These are phyloP conservation scores for Fomes fomentarius DNA, from an alignment of 1,284 basidiomycete species.

Conservation along the genomic window DNA sequence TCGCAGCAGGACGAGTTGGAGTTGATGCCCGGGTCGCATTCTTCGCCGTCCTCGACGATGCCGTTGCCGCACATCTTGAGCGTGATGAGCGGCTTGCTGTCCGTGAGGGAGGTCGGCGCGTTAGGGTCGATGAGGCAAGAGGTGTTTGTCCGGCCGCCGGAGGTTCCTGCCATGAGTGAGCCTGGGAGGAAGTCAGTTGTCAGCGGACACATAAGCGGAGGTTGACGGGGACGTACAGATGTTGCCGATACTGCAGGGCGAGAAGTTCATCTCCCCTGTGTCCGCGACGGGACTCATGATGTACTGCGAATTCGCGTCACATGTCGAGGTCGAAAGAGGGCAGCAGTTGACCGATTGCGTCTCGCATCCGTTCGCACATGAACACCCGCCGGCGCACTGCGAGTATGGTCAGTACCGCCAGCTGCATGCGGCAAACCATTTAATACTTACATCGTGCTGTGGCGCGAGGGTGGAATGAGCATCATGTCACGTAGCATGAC, in stretches of 20 bases:
- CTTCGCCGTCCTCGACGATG: slow-evolving; percentile 77
- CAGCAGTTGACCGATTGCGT: slow-evolving; percentile 58
- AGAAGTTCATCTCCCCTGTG: slow-evolving; percentile 69
- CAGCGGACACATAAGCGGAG: no score
- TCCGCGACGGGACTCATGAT: slow-evolving; percentile 86
- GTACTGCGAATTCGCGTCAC: slow-evolving; percentile 69
- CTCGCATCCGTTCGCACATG: slow-evolving; percentile 36
- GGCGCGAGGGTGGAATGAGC: no score
- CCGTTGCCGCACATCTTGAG: slow-evolving; percentile 82
- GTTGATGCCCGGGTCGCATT: slow-evolving; percentile 84
- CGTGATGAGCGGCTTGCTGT: slow-evolving; percentile 49
- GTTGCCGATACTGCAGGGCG: slow-evolving; percentile 84
- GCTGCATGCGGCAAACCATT: no score
- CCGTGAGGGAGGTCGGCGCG: slow-evolving; percentile 46
- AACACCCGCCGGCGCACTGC: slow-evolving; percentile 74
- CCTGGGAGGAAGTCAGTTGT: slow-evolving; percentile 47
- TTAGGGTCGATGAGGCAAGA: slow-evolving; percentile 67
- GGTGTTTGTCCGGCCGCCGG: slow-evolving; percentile 50
- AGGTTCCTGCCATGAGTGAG: slow-evolving; percentile 56
- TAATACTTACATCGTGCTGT: slow-evolving; percentile 67
- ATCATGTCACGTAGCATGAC: no score
- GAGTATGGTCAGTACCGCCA: slow-evolving; percentile 1
- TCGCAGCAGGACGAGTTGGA: slow-evolving; percentile 77
- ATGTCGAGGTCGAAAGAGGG: slow-evolving; percentile 62
- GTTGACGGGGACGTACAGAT: slow-evolving; percentile 64